Base-by-base conservation (phyloP, 345 rosid genomes). In the Durio zibethinus region DNA sequence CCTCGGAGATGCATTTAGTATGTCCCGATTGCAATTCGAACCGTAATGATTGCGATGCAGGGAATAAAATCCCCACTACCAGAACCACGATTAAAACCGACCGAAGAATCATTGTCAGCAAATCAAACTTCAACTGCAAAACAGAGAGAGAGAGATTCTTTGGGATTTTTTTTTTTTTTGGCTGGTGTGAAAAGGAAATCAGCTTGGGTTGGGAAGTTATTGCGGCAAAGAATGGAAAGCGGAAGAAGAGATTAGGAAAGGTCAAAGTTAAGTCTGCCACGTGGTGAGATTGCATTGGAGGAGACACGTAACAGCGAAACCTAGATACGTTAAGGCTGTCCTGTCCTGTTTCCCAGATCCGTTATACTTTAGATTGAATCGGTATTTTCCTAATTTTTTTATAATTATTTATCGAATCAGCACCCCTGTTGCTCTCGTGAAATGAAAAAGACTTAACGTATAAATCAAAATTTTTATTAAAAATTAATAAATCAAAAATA, bases 1-100 rank as follows among this genome's bases (percentile, higher is more conserved):
- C 99, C 54, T 96, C 98, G 23, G 95, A 76, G 80, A 96, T 91
- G 83, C 99, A 96, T 75, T 91, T 96, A 5, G 97, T 90, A 72
- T 86, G 94, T 5, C 91, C 93, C 47, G 99, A 92, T 65, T 80
- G 86, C 61, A 96, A 18, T 56, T 96, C 97, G 87, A 96, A 93
- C 25, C 93, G 92, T 3, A 96, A 80, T 0, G 97, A 89, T 35
- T 83, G 77, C 15, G 92, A 81, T 5, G 77, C 29, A 10, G 77
- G 79, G 4, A 78, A 74, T 29, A 85, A 15, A 7, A 85, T 6
- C 78, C 77, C 86, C 0, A 89, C 0, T 18, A 61, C 20, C 7
- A 86, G 8, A 33, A 56, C 65, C 7, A 71, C 62, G 9, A 67
- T 31, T 36, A 42, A 67, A 4, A 61, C 48, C 16, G 75, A 79